Evolutionary conservation across 2,329 filamentous ascomycete genomes (phyloP).

Genomic region (Nannizziopsis arthrosporioides): DNA sequence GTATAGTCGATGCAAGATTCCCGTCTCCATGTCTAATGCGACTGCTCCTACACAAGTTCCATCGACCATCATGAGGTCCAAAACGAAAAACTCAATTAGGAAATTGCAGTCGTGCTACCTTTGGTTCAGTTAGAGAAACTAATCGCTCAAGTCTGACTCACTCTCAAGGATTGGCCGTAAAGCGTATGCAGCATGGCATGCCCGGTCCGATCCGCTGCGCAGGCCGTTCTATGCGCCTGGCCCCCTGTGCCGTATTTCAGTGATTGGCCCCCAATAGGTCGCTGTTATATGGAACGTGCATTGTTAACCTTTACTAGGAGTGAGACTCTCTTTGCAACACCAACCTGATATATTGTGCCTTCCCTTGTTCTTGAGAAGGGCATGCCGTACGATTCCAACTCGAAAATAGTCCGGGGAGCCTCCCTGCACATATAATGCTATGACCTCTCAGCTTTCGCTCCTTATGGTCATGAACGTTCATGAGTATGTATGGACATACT

Average conservation of each 20-base stretch:
- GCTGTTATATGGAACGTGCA: constrained; percentile 53
- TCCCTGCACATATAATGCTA: constrained; percentile 95
- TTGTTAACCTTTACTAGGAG: not conserved
- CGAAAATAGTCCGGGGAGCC: constrained; percentile 79
- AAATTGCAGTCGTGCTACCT: constrained; percentile 73
- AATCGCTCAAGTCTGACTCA: constrained; percentile 1
- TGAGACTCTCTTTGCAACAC: not conserved
- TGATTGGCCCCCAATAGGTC: constrained; percentile 82
- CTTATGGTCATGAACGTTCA: not conserved
- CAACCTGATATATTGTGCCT: constrained; percentile 37
- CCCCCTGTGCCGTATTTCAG: constrained; percentile 80
- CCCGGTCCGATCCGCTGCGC: constrained; percentile 77
- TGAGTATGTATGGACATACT: constrained; percentile 13
- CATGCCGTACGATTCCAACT: constrained; percentile 95
- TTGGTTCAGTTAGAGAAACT: constrained; percentile 1
- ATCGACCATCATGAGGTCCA: constrained; percentile 85
- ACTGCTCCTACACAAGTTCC: constrained; percentile 80
- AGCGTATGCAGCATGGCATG: constrained; percentile 86
- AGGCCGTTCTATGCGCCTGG: constrained; percentile 73
- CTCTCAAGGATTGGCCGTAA: constrained; percentile 72
- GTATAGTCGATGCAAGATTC: constrained; percentile 78
- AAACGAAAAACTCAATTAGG: constrained; percentile 89
- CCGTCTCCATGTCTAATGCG: constrained; percentile 86
- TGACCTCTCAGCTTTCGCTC: not conserved
- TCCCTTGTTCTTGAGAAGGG: constrained; percentile 88